Evolutionary conservation across 78 protist genomes (phyloP).

Genomic region (Diacronema lutheri): DNA sequence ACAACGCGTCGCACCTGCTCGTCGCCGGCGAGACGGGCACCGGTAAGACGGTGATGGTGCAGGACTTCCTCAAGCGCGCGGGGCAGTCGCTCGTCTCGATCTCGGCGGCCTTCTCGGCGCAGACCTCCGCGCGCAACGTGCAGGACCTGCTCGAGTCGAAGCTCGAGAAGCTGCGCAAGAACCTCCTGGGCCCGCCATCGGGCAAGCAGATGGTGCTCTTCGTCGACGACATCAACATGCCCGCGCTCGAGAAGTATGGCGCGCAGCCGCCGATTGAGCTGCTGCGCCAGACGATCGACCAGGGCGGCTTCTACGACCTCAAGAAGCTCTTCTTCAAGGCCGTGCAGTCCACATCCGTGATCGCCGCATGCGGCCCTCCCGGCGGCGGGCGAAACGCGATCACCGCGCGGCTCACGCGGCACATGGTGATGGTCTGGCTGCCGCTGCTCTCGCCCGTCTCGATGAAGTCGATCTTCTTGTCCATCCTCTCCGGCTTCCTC

Average conservation of each 20-base stretch:
- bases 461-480: constrained; percentile 57
- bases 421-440: constrained; percentile 54
- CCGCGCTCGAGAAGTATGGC: constrained; percentile 57
- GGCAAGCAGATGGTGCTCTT: constrained; percentile 58
- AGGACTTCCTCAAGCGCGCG: constrained; percentile 14
- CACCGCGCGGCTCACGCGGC: constrained; percentile 63
- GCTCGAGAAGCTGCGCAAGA: constrained; percentile 52
- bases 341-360: constrained; percentile 37
- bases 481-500: constrained; percentile 67
- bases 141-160: constrained; percentile 55
- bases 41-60: constrained; percentile 70
- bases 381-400: constrained; percentile 78
- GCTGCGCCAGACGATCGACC: constrained; percentile 69
- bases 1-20: constrained; percentile 16
- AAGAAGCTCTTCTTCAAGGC: constrained; percentile 63
- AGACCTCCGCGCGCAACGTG: constrained; percentile 46
- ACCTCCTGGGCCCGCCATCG: constrained; percentile 64
- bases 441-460: constrained; percentile 46
- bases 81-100: background rate
- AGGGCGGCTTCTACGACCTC: constrained; percentile 76
- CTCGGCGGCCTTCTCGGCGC: constrained; percentile 59
- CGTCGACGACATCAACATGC: constrained; percentile 84
- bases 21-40: constrained; percentile 76
- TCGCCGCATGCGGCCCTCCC: constrained; percentile 77
- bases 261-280: constrained; percentile 89